Percentiles rank a stretch among this genome's conserved stretches.
Evolutionary conservation across 2,329 filamentous ascomycete species (phyloP).

Genomic region (Aspergillus pseudotamarii): DNA sequence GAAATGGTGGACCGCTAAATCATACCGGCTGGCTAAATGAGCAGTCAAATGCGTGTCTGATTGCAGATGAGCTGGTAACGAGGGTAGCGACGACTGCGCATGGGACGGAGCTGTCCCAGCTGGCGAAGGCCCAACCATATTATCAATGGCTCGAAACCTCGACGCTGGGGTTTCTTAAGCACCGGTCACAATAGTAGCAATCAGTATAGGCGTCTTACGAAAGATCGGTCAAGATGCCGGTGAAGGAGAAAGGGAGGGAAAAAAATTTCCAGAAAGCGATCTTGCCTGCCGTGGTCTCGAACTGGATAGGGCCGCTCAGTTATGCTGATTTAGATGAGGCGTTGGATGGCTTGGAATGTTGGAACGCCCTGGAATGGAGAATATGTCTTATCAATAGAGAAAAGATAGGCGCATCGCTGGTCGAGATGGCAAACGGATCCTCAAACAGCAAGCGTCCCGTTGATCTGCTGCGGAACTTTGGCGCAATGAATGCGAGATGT

Average conservation of each 20-base stretch:
- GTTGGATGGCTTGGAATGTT: conserved; percentile 15
- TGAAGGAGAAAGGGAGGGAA: not conserved
- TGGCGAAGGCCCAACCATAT: conserved; percentile 44
- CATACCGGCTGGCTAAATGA: conserved; percentile 54
- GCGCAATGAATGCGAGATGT: conserved; percentile 3
- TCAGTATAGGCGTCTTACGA: not conserved
- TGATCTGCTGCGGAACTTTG: not conserved
- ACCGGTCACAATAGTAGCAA: not conserved
- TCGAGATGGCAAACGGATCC: conserved; percentile 4
- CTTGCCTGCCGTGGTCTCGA: not conserved
- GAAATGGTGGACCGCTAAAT: not conserved
- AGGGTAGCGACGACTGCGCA: conserved; percentile 80
- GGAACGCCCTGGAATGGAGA: conserved; percentile 11
- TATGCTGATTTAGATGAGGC: not conserved
- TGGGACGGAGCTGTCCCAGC: conserved; percentile 60
- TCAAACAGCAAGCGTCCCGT: not conserved
- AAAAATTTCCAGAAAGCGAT: not conserved
- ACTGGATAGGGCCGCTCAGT: not conserved
- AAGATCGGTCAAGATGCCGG: not conserved
- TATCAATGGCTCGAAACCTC: conserved; percentile 18
- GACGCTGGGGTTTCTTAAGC: conserved; percentile 8
- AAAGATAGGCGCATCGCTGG: conserved; percentile 18
- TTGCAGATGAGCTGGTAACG: conserved; percentile 72
- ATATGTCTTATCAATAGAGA: conserved; percentile 14
- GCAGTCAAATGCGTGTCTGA: conserved; percentile 56